Percentiles rank a stretch among this genome's conserved stretches.
Conservation (phyloP, 2,329 filamentous ascomycete species). For the Aureobasidium sp. region DNA sequence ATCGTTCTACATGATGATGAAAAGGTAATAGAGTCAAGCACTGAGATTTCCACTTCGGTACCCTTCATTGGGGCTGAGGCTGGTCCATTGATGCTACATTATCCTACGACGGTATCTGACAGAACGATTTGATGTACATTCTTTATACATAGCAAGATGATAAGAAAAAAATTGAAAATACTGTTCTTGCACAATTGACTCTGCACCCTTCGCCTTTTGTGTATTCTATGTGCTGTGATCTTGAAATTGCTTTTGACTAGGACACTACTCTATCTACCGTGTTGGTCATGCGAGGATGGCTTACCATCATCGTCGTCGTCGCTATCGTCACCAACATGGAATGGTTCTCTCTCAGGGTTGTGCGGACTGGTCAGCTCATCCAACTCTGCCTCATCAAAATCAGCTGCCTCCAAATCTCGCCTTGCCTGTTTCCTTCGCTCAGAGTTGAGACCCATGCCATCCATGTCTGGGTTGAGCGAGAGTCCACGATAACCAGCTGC, state of each 20-base stretch:
- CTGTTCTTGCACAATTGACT: not conserved
- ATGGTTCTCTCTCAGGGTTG: constrained; percentile 20
- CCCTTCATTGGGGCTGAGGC: constrained; percentile 36
- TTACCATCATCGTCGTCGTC: not conserved
- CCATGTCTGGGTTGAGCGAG: constrained; percentile 31
- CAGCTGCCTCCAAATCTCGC: constrained; percentile 51
- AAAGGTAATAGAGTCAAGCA: constrained; percentile 98
- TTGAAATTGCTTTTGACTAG: not conserved
- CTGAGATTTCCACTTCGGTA: constrained; percentile 51
- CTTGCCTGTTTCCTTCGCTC: constrained; percentile 26
- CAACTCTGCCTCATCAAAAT: constrained; percentile 54
- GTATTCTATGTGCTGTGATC: not conserved
- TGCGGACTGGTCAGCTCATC: constrained; percentile 40
- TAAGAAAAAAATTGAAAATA: not conserved
- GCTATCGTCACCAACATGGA: constrained; percentile 13
- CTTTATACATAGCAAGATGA: not conserved
- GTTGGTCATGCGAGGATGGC: not conserved
- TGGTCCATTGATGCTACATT: constrained; percentile 24
- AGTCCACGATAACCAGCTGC: constrained; percentile 38
- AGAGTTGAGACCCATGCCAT: constrained; percentile 38
- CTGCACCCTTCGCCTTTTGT: not conserved
- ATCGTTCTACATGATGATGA: constrained; percentile 73
- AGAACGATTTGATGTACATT: constrained; percentile 12
- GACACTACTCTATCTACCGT: not conserved
- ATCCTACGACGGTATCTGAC: constrained; percentile 28